phyloP scores from a whole-genome alignment of 352 stramenopile genomes.

The Pythium folliculosum region DNA sequence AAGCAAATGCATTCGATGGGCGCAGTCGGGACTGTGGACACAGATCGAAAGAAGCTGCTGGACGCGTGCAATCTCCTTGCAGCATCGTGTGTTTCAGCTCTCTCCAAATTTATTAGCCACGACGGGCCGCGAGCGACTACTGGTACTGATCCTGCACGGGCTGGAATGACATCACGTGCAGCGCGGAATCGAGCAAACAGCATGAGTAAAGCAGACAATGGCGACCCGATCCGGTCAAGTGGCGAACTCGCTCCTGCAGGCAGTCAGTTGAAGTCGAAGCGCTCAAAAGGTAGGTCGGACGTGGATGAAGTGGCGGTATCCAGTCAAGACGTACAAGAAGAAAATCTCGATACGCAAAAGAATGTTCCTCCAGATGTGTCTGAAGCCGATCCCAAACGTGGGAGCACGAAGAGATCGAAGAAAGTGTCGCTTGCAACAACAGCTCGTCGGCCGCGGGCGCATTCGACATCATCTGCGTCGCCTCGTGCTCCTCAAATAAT shows the following conservation, averaged over 20 bases:
- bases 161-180: not conserved
- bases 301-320: not conserved
- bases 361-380: not conserved
- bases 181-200: conserved; percentile 30
- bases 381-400: not conserved
- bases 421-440: not conserved
- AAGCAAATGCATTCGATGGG: conserved; percentile 42
- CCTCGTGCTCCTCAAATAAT: not conserved
- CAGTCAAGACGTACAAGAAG: not conserved
- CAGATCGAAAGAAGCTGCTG: conserved; percentile 43
- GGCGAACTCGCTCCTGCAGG: not conserved
- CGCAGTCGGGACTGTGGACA: conserved; percentile 21
- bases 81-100: conserved; percentile 54
- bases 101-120: conserved; percentile 58
- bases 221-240: not conserved
- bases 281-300: not conserved
- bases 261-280: conserved; percentile 1
- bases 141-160: not conserved
- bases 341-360: not conserved
- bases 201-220: conserved; percentile 16
- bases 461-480: conserved; percentile 27
- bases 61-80: conserved; percentile 68
- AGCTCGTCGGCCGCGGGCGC: conserved; percentile 12
- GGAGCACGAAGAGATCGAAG: conserved; percentile 11
- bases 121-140: conserved; percentile 24